Percentiles rank a stretch among this genome's conserved stretches.
These are phyloP conservation scores for Microbotryomycetes sp. DNA, from an alignment of 1,284 basidiomycete species.

Conservation along the genomic window DNA sequence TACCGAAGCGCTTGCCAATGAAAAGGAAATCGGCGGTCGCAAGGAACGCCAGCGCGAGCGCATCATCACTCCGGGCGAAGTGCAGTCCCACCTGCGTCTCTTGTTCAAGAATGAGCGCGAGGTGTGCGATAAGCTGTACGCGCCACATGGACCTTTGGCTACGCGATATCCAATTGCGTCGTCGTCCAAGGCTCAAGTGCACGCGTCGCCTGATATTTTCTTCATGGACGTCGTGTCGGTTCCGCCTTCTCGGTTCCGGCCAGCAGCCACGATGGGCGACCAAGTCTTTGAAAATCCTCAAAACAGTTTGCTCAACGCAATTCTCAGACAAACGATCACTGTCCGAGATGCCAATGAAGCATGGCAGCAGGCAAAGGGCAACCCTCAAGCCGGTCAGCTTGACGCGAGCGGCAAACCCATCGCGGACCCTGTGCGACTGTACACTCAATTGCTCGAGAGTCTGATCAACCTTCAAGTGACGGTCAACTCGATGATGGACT, in stretches of 20 bases:
- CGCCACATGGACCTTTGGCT: slow-evolving; percentile 81
- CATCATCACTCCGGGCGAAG: slow-evolving; percentile 83
- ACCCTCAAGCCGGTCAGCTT: slow-evolving; percentile 38
- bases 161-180: too few relatives aligned
- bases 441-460: slow-evolving; percentile 67
- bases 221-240: slow-evolving; percentile 91
- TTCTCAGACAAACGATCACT: slow-evolving; percentile 62
- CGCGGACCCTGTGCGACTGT: slow-evolving; percentile 50
- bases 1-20: slow-evolving; percentile 63
- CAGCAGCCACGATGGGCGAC: slow-evolving; percentile 86
- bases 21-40: slow-evolving; percentile 57
- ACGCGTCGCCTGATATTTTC: slow-evolving; percentile 79
- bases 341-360: slow-evolving; percentile 70
- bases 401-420: slow-evolving; percentile 35
- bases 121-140: slow-evolving; percentile 81
- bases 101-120: slow-evolving; percentile 77
- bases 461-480: slow-evolving; percentile 87
- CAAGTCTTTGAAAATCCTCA: slow-evolving; percentile 93
- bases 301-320: slow-evolving; percentile 82
- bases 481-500: slow-evolving; percentile 97
- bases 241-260: slow-evolving; percentile 91
- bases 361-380: slow-evolving; percentile 56
- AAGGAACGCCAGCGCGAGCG: slow-evolving; percentile 70
- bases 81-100: slow-evolving; percentile 81
- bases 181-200: slow-evolving; percentile 48